phyloP scores from a whole-genome alignment of 192 early-diverging fungal species.

The Physocladia obscura region DNA sequence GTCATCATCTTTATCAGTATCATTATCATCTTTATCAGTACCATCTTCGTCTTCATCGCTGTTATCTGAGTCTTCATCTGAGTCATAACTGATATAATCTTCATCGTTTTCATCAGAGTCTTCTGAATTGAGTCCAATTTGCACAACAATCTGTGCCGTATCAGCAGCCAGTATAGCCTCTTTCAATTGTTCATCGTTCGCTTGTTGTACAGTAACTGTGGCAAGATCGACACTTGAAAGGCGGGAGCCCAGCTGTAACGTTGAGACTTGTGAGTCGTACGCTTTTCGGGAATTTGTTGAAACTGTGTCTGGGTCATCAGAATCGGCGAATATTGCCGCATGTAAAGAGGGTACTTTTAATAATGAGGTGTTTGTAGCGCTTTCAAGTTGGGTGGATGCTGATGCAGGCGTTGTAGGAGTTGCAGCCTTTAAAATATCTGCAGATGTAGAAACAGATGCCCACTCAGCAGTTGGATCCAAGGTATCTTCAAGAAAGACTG shows the following conservation, averaged over 20 bases:
- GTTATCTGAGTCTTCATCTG: not conserved
- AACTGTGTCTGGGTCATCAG: not conserved
- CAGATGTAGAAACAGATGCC: no score
- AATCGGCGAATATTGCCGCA: not conserved
- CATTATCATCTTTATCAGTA: not conserved
- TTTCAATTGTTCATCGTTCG: not conserved
- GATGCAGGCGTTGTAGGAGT: no score
- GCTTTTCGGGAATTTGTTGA: not conserved
- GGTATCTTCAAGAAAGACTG: no score
- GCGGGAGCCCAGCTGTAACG: not conserved
- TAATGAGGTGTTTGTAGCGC: no score
- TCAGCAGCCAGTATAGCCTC: no score
- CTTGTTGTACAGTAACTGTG: not conserved
- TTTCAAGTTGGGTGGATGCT: no score
- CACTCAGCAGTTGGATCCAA: no score
- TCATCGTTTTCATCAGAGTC: not conserved
- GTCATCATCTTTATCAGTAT: not conserved
- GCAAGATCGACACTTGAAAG: slow-evolving; percentile 1
- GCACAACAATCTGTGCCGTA: no score
- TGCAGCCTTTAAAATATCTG: no score
- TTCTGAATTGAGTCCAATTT: no score
- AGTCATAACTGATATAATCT: not conserved
- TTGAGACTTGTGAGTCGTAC: not conserved
- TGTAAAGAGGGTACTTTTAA: not conserved
- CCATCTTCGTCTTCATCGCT: not conserved